Evolutionary conservation across 768 basidiomycete genomes (phyloP).

Genomic region (Phylloporus sp.): DNA sequence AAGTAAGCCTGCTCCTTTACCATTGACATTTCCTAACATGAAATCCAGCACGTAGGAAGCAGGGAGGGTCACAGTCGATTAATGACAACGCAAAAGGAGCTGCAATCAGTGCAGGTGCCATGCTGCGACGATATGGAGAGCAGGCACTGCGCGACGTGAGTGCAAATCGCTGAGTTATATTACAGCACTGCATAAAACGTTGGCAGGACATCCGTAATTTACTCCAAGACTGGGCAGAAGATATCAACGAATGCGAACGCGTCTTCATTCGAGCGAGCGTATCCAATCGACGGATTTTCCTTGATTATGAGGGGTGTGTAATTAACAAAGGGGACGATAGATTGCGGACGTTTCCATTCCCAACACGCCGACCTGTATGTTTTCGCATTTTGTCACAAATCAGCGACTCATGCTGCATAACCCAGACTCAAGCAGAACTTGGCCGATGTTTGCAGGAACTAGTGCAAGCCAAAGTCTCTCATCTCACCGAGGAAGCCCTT

Average conservation of each 20-base stretch:
- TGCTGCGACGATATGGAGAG: conserved; percentile 92
- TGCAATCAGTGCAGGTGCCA: conserved; percentile 92
- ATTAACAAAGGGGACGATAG: conserved; percentile 79
- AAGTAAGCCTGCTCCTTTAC: conserved; percentile 52
- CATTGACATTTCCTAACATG: conserved; percentile 5
- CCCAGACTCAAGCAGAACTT: conserved; percentile 87
- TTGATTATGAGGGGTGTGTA: conserved; percentile 80
- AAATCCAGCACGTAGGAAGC: conserved; percentile 84
- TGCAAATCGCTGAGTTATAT: not conserved
- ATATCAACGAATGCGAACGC: conserved; percentile 79
- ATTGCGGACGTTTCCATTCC: conserved; percentile 90
- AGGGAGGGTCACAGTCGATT: conserved; percentile 89
- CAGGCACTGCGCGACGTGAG: conserved; percentile 84
- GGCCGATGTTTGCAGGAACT: conserved; percentile 83
- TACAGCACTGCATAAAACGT: not conserved
- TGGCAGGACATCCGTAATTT: conserved; percentile 82
- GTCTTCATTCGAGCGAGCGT: conserved; percentile 91
- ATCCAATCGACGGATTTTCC: conserved; percentile 83
- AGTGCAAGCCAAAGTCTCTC: conserved; percentile 77
- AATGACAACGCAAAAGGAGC: conserved; percentile 93
- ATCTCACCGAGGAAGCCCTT: conserved; percentile 81
- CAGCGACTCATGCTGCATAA: conserved; percentile 1
- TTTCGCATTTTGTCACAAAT: not conserved
- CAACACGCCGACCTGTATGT: conserved; percentile 87
- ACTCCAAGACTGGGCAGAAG: conserved; percentile 81